Evolutionary conservation across 2,329 filamentous ascomycete species (phyloP).

Genomic region (Aureobasidium uvarum): DNA sequence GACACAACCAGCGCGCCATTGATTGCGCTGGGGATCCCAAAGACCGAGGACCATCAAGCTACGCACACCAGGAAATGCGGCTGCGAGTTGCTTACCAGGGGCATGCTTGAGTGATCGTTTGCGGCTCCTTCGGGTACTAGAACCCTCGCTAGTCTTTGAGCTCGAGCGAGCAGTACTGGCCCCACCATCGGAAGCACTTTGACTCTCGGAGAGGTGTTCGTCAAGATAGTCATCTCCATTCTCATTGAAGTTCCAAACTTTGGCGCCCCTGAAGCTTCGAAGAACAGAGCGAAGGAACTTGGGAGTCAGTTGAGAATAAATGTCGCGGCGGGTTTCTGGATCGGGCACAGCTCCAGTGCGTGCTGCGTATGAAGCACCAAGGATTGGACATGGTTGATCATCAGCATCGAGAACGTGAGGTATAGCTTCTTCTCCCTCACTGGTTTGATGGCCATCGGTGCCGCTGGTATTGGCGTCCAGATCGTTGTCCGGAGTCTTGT

Average conservation of each 20-base stretch:
- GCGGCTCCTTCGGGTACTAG: background rate
- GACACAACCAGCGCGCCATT: conserved; percentile 47
- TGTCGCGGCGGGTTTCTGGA: background rate
- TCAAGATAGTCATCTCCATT: conserved; percentile 34
- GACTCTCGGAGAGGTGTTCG: conserved; percentile 31
- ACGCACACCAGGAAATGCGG: conserved; percentile 44
- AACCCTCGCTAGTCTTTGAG: background rate
- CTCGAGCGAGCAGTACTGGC: background rate
- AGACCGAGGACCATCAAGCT: conserved; percentile 53
- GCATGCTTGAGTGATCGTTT: background rate
- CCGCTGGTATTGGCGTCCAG: background rate
- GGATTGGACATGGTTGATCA: conserved; percentile 3
- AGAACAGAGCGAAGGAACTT: conserved; percentile 31
- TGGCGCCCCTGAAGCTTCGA: conserved; percentile 37
- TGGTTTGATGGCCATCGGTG: background rate
- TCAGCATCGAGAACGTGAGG: background rate
- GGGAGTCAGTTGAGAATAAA: conserved; percentile 21
- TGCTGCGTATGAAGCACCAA: conserved; percentile 5
- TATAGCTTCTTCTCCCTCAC: background rate
- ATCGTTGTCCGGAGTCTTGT: background rate
- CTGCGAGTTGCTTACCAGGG: conserved; percentile 1
- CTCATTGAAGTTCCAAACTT: conserved; percentile 38
- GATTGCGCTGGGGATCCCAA: conserved; percentile 48
- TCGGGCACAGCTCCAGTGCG: background rate
- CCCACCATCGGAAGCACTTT: conserved; percentile 5